Evolutionary conservation across 164 flowering plant genomes (phyloP), one percentile per base, ranked within the genome.

Genomic region (Pachysandra terminalis): DNA sequence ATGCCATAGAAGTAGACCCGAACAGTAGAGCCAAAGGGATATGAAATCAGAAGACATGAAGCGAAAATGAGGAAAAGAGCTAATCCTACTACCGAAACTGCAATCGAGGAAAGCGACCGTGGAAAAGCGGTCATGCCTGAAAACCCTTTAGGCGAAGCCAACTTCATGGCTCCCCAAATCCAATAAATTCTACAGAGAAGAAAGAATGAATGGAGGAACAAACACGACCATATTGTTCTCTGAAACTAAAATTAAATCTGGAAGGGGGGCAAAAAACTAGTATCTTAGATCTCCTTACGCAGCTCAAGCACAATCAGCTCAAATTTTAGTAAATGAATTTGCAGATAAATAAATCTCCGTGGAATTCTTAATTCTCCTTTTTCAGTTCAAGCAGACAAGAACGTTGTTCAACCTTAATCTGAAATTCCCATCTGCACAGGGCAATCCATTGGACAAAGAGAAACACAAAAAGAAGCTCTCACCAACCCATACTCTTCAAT

Each of bases 41-140:
- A 68, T 0, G 92, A 83, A 64, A 90, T 73, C 61, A 88, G 65
- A 68, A 88, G 40, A 70, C 76, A 77, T 0, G 91, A 86, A 68
- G 86, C 91, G 24, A 85, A 66, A 61, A 83, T 51, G 64, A 92
- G 74, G 69, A 90, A 87, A 49, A 84, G 10, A 37, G 94, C 91
- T 57, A 90, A 71, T 41, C 82, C 88, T 66, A 77, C 88, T 8
- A 81, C 84, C n/a, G 84, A 71, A 22, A 71, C 76, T 58, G 63
- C 78, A 69, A 86, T 86, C 28, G 87, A 66, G 16, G 83, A 64
- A 49, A 87, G 70, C 21, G 77, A 45, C 65, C 78, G 79, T 2
- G 89, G 91, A 65, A 83, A 84, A 3, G 73, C 67, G 35, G 70
- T 48, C 77, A 75, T 60, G 26, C 60, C 61, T 0, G 75, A 25